Percentiles rank a stretch among this genome's conserved stretches.
Conservation (phyloP, 805 yeast species). For the Komagataella populi region DNA sequence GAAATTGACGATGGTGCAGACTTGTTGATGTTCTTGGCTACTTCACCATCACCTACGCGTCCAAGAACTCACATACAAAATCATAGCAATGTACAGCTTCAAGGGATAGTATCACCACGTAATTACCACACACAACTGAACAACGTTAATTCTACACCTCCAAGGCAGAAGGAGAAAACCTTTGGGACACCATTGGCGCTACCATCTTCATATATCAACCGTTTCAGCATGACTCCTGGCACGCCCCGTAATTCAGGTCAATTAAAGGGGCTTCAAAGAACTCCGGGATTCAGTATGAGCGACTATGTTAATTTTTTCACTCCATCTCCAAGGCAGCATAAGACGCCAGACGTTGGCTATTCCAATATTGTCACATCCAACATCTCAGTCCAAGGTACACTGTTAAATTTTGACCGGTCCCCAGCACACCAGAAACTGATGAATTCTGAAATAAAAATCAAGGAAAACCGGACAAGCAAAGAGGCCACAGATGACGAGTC, state of each 20-base stretch:
- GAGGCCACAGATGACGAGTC: neutral
- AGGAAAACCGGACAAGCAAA: neutral
- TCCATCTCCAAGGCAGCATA: conserved; percentile 42
- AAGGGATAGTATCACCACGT: neutral
- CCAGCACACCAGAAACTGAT: neutral
- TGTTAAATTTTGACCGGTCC: neutral
- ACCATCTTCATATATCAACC: neutral
- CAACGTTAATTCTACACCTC: conserved; percentile 2
- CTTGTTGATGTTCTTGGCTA: conserved; percentile 61
- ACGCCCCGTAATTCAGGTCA: conserved; percentile 9
- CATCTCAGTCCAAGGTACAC: neutral
- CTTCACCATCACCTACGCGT: conserved; percentile 4
- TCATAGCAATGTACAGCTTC: neutral
- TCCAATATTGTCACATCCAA: neutral
- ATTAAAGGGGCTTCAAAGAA: conserved; percentile 18
- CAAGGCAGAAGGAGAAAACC: neutral
- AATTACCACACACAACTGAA: neutral
- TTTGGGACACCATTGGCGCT: neutral
- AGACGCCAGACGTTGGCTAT: conserved; percentile 19
- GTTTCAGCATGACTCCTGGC: conserved; percentile 17
- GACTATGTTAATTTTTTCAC: conserved; percentile 73
- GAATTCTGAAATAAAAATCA: neutral
- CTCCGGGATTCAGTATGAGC: conserved; percentile 68
- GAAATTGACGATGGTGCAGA: conserved; percentile 61
- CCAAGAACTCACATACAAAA: neutral